Base-by-base conservation (phyloP, 495 filamentous ascomycete genomes). In the Aspergillus campestris region DNA sequence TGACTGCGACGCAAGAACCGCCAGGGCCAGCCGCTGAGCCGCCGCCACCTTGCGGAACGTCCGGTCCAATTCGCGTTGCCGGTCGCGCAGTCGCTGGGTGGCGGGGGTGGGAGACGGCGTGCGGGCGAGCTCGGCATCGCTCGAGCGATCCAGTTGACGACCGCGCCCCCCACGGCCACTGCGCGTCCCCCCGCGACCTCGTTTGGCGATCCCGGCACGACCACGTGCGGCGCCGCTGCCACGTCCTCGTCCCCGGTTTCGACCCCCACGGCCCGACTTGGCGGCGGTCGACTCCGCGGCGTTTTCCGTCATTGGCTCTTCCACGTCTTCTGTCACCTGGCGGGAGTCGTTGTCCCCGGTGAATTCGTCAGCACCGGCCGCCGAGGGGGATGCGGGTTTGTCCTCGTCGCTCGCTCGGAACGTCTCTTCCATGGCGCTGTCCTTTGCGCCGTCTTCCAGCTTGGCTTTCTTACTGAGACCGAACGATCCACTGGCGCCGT, bases 41-140 rank as follows among this genome's bases (percentile, higher is more conserved):
- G 61, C 56, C 33, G 65, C 70, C 18, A 73, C 55, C 31, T 61
- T 63, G 52, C 67, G 72, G 47, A 74, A 73, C 1, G 65, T 48
- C 10, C 57, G 52, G 30, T 67, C 62, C 30, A 78, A 31, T 44
- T 70, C 62, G 4, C 62, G 66, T 47, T 71, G 69, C 5, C 70
- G 66, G 24, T 60, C 50, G 28, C 65, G 65, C 8, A 73, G 57
- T 14, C 55, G 65, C 38, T 67, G 60, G 3, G 64, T 63, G 8
- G 47, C 45, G 7, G 61, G 57, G 45, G 51, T 62, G 5, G 66
- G 70, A 6, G 61, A 64, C 3, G 64, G 66, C 7, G 67, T 62
- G 13, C 60, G 70, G 13, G 57, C 59, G 36, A 60, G 54, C 27
- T 64, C 58, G 11, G 56, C 47, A 43, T 64, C 60, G 31, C 52